phyloP scores from a whole-genome alignment of 202 grass and related monocot species.

The Brachypodium distachyon region DNA sequence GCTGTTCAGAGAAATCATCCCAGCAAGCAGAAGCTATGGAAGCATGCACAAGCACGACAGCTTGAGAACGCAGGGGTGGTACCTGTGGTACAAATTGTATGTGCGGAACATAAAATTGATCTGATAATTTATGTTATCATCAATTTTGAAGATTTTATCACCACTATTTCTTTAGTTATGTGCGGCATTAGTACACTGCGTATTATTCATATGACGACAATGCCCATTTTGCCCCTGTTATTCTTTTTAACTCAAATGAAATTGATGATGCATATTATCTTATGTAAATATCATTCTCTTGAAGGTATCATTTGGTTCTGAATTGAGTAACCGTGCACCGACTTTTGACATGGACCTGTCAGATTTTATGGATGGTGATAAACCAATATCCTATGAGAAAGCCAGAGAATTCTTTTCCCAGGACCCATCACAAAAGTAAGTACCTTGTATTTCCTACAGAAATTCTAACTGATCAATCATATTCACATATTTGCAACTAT shows the following conservation, averaged over 20 bases:
- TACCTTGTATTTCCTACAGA: background rate
- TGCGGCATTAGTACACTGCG: background rate
- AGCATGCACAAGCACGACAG: conserved; percentile 73
- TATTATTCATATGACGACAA: background rate
- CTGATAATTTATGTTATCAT: background rate
- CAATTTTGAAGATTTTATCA: background rate
- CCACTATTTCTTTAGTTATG: background rate
- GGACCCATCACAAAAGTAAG: conserved; percentile 90
- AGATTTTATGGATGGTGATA: conserved; percentile 85
- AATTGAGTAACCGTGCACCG: conserved; percentile 82
- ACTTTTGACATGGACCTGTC: conserved; percentile 88
- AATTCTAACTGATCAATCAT: background rate
- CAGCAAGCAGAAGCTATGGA: conserved; percentile 78
- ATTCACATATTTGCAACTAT: background rate
- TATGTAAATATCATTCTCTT: conserved; percentile 18
- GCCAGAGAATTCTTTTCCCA: conserved; percentile 56
- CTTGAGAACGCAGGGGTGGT: conserved; percentile 42
- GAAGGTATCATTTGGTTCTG: conserved; percentile 95
- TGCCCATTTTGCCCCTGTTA: background rate
- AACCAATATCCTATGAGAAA: conserved; percentile 79
- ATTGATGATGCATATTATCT: background rate
- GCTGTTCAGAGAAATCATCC: conserved; percentile 83
- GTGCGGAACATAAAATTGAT: conserved; percentile 10
- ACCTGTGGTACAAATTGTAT: conserved; percentile 91
- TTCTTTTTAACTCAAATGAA: background rate